Evolutionary conservation across 2,329 filamentous ascomycete genomes (phyloP), one percentile per base, ranked within the genome.

Genomic region (Alternaria gansuensis): DNA sequence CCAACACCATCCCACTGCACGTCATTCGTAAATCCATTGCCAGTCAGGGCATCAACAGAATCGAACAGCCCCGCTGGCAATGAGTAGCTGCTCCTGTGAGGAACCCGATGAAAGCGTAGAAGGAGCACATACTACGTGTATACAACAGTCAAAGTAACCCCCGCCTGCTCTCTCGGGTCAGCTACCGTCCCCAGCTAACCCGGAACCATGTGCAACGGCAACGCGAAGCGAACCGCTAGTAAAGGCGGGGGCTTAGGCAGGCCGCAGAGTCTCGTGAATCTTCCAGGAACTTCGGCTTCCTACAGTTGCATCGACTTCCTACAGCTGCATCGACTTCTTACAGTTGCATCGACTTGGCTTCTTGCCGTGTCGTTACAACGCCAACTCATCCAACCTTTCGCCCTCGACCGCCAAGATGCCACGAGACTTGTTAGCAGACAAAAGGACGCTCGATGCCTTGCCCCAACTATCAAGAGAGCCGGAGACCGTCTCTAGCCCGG

Each of bases 391-490:
- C 26, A 44, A 50, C 37, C 54, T 21, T 40, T 52, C 43, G 46
- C 57, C 49, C 57, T 31, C 46, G 52, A 40, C 56, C 23, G 59
- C 61, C 65, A 67, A 62, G 50, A 82, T 82, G 79, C 80, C 80
- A 45, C 76, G 79, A 62, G 79, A 81, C 64, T 71, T 82, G 17
- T 64, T 77, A 50, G 72, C 77, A 41, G 76, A 77, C 51, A 69
- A 69, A 41, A 68, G 67, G n/a, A 72, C 75, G 43, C 64, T 79
- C 34, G 69, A 71, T 43, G 67, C 62, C 51, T 75, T 80, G 76
- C 68, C 77, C 24, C 66, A 75, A 29, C 70, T 81, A 58, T 74
- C 75, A 44, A 76, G 75, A 61, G 69, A 75, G 14, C 56, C 68
- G n/a, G 62, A 76, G 21, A 54, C 67, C 17, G 62, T 61, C 37